Evolutionary conservation across 2,329 filamentous ascomycete genomes (phyloP).

Genomic region (Fusarium begoniae): DNA sequence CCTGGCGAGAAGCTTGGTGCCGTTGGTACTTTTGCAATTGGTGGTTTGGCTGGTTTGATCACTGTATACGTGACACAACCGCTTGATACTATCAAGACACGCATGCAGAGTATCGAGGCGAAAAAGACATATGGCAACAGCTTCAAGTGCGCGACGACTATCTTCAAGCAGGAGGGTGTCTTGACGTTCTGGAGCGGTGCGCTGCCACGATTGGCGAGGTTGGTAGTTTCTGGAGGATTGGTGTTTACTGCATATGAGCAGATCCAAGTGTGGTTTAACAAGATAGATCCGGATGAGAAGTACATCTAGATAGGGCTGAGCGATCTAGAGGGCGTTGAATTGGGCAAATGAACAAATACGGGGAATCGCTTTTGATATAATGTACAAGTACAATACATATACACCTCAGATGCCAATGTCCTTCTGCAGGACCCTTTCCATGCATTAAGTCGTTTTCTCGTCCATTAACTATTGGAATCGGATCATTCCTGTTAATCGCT

Average conservation of each 20-base stretch:
- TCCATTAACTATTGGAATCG: constrained; percentile 58
- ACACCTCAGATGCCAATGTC: constrained; percentile 30
- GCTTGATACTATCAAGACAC: constrained; percentile 94
- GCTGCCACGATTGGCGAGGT: constrained; percentile 80
- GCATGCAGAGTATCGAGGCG: constrained; percentile 97
- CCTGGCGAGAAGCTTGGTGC: constrained; percentile 95
- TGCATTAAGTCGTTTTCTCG: constrained; percentile 13
- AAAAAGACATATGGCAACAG: constrained; percentile 84
- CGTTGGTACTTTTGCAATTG: constrained; percentile 88
- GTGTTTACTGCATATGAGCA: constrained; percentile 99
- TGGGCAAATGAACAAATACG: constrained; percentile 3
- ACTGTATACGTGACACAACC: constrained; percentile 83
- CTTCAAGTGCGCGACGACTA: constrained; percentile 80
- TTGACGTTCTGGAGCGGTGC: constrained; percentile 95
- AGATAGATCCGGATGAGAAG: constrained; percentile 80
- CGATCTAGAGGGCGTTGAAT: constrained; percentile 22
- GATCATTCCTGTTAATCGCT: constrained; percentile 68
- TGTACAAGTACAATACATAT: constrained; percentile 41
- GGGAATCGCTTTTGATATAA: constrained; percentile 40
- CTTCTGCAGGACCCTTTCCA: constrained; percentile 29
- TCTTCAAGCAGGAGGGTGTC: constrained; percentile 89
- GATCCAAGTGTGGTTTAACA: constrained; percentile 81
- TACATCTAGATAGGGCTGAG: constrained; percentile 70
- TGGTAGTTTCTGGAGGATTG: constrained; percentile 93
- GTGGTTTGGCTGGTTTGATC: constrained; percentile 86